Conservation (phyloP, 768 basidiomycete genomes). For the Dioszegia crocea region DNA sequence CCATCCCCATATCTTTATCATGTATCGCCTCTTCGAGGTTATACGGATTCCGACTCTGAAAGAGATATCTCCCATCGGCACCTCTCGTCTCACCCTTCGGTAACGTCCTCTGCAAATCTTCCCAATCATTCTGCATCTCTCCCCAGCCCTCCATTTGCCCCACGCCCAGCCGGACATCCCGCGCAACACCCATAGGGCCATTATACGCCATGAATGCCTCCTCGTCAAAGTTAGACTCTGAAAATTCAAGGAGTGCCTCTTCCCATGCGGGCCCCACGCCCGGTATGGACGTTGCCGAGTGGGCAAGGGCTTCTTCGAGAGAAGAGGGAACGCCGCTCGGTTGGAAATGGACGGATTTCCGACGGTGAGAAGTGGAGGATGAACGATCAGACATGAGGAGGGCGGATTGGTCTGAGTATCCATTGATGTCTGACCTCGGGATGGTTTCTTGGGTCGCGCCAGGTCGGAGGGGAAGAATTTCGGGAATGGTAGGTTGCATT, state of each 20-base stretch:
- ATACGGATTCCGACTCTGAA: conserved; percentile 45
- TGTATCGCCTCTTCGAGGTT: conserved; percentile 2
- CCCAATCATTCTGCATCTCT: conserved; percentile 38
- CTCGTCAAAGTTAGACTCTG: conserved; percentile 29
- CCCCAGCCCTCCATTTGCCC: conserved; percentile 32
- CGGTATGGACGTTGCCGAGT: conserved; percentile 18
- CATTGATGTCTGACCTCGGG: background rate
- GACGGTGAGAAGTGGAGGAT: conserved; percentile 1
- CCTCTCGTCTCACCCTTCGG: background rate
- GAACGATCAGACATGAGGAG: conserved; percentile 17
- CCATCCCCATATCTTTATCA: background rate
- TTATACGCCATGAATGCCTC: conserved; percentile 37
- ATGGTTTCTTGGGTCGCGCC: conserved; percentile 3
- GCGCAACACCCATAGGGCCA: conserved; percentile 17
- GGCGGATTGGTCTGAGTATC: conserved; percentile 31
- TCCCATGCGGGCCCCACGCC: conserved; percentile 24
- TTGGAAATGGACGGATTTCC: conserved; percentile 38
- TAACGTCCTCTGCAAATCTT: conserved; percentile 17
- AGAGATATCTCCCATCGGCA: conserved; percentile 37
- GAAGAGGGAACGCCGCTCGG: conserved; percentile 23
- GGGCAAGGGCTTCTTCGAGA: conserved; percentile 30
- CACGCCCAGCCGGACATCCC: conserved; percentile 7
- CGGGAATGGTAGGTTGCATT: conserved; percentile 3
- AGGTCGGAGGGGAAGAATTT: conserved; percentile 7
- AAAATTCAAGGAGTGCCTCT: conserved; percentile 22